Conservation (phyloP, 2,329 filamentous ascomycete species). For the Ceratocystis albifundus region DNA sequence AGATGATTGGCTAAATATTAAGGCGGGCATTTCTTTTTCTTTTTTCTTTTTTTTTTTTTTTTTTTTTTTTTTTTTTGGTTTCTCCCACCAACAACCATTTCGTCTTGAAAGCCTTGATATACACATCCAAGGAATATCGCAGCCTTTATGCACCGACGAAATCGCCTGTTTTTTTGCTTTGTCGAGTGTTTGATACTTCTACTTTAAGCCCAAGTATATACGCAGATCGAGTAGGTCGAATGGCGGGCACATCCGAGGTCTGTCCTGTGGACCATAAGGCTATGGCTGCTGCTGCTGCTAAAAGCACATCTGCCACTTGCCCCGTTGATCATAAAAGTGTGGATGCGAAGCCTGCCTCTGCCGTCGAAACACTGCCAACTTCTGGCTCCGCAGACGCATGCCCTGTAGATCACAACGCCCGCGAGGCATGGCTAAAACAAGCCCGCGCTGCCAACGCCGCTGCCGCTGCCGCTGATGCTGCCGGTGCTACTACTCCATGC, state of each 20-base stretch:
- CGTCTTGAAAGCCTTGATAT: background rate
- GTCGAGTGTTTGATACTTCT: no score
- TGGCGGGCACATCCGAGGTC: constrained; percentile 13
- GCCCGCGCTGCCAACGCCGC: constrained; percentile 36
- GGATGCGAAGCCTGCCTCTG: background rate
- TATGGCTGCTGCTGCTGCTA: constrained; percentile 7
- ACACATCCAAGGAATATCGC: background rate
- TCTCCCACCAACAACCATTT: background rate
- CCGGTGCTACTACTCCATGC: constrained; percentile 28
- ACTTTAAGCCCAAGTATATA: background rate
- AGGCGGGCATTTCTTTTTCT: constrained; percentile 4
- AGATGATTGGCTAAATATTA: constrained; percentile 10
- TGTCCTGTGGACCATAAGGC: constrained; percentile 24
- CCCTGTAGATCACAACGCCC: constrained; percentile 81
- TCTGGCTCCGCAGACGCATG: constrained; percentile 40
- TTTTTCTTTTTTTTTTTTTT: constrained; percentile 16
- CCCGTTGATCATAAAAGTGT: constrained; percentile 2
- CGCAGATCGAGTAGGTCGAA: background rate
- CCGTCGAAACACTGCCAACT: constrained; percentile 12
- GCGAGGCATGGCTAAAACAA: constrained; percentile 74
- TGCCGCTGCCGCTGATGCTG: constrained; percentile 20
- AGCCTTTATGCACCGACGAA: background rate
- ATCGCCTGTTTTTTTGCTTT: no score
- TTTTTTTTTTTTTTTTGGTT: constrained; percentile 15
- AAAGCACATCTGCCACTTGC: constrained; percentile 20